These are phyloP conservation scores for Boletus tomentosulus DNA, from an alignment of 768 basidiomycete genomes.

Conservation along the genomic window DNA sequence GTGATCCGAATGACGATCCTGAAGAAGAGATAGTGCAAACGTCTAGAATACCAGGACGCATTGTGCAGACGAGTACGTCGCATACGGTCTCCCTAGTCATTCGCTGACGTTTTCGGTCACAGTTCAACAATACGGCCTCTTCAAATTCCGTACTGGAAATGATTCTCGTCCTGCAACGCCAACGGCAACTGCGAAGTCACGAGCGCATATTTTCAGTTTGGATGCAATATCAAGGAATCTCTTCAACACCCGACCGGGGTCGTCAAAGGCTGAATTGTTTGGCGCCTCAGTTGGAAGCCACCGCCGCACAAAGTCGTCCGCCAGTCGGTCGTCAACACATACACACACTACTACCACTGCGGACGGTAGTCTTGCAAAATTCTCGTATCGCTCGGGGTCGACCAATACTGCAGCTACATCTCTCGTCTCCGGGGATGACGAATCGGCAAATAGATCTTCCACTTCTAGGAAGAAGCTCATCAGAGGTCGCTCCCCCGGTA, in stretches of 20 bases:
- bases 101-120: neutral
- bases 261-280: constrained; percentile 71
- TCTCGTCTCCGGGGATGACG: constrained; percentile 58
- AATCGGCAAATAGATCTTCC: constrained; percentile 42
- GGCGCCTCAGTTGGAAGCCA: constrained; percentile 66
- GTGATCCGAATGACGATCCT: constrained; percentile 65
- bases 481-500: constrained; percentile 43
- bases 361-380: constrained; percentile 66
- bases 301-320: constrained; percentile 57
- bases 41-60: constrained; percentile 63
- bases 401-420: constrained; percentile 62
- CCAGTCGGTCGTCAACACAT: constrained; percentile 68
- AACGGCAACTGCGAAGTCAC: constrained; percentile 64
- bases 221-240: constrained; percentile 89
- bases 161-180: constrained; percentile 84
- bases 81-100: neutral
- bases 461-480: constrained; percentile 46
- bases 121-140: constrained; percentile 89
- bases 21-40: constrained; percentile 85
- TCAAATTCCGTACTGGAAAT: constrained; percentile 78
- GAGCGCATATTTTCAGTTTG: constrained; percentile 82
- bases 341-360: constrained; percentile 66
- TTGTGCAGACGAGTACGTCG: constrained; percentile 76
- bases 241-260: constrained; percentile 68
- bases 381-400: constrained; percentile 68